Conservation (phyloP, 2,329 filamentous ascomycete species). For the Fusarium chlamydosporum region DNA sequence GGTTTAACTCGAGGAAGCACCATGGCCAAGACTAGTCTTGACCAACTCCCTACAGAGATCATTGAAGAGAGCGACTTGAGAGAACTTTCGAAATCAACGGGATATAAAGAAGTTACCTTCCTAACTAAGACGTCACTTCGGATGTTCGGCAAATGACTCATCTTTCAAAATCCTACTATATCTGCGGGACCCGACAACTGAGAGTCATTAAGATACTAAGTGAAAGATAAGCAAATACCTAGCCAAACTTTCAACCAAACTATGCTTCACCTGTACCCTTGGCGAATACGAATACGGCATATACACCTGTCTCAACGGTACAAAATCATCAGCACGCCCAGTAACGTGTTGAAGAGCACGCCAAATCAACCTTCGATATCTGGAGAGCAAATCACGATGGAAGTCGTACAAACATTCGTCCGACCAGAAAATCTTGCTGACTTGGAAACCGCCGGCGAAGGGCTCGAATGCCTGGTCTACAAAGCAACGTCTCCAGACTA, state of each 20-base stretch:
- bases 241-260: no score
- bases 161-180: neutral
- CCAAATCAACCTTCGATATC: no score
- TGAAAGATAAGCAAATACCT: neutral
- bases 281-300: neutral
- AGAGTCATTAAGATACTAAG: neutral
- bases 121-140: neutral
- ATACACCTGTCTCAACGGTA: no score
- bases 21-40: no score
- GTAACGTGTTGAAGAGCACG: neutral
- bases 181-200: neutral
- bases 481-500: neutral
- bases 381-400: neutral
- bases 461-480: constrained; percentile 25
- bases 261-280: neutral
- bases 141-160: constrained; percentile 1
- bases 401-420: constrained; percentile 2
- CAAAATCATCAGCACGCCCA: neutral
- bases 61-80: no score
- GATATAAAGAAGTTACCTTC: neutral
- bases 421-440: neutral
- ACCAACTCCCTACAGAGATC: no score
- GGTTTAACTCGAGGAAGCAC: no score
- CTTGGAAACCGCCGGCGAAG: constrained; percentile 10
- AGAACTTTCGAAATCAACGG: neutral